A percentile compares a stretch with the other conserved stretches of the same genome.
phyloP scores from a whole-genome alignment of 2,329 filamentous ascomycete genomes.

The Emericellopsis atlantica region DNA sequence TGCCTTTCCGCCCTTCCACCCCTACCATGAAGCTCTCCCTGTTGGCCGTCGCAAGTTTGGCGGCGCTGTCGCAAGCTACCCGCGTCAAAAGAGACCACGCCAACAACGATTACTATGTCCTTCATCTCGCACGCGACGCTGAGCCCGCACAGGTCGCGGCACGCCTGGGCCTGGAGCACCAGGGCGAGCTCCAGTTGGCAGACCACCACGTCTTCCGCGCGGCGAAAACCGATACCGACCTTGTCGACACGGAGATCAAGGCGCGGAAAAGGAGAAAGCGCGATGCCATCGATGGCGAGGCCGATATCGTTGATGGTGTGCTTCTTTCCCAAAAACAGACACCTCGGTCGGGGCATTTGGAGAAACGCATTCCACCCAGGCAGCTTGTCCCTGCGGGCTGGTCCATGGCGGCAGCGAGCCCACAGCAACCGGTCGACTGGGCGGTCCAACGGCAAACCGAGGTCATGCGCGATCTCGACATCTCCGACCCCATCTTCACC shows the following conservation, averaged over 20 bases:
- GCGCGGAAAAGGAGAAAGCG: slow-evolving; percentile 51
- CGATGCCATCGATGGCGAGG: slow-evolving; percentile 26
- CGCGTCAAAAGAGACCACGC: slow-evolving; percentile 52
- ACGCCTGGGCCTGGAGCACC: slow-evolving; percentile 63
- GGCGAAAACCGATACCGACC: slow-evolving; percentile 46
- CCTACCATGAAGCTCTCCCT: slow-evolving; percentile 37
- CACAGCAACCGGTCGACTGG: slow-evolving; percentile 13
- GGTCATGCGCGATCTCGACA: slow-evolving; percentile 55
- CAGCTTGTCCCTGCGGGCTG: slow-evolving; percentile 7
- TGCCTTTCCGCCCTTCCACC: slow-evolving; percentile 3
- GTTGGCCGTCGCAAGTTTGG: slow-evolving; percentile 39
- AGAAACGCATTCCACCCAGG: slow-evolving; percentile 33
- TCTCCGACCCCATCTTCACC: slow-evolving; percentile 79
- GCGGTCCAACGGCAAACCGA: slow-evolving; percentile 45
- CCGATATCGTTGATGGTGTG: slow-evolving; percentile 58
- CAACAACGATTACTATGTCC: slow-evolving; percentile 81
- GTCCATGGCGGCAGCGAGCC: neutral
- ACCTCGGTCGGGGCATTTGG: slow-evolving; percentile 31
- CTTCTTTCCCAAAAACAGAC: slow-evolving; percentile 66
- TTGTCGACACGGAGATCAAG: slow-evolving; percentile 41
- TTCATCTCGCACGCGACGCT: slow-evolving; percentile 60
- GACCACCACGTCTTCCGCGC: slow-evolving; percentile 79
- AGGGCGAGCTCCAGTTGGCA: slow-evolving; percentile 63
- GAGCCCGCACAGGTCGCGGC: slow-evolving; percentile 58
- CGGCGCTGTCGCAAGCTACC: slow-evolving; percentile 32